phyloP scores from a whole-genome alignment of 352 stramenopile species.

The Globisporangium cylindrosporum region DNA sequence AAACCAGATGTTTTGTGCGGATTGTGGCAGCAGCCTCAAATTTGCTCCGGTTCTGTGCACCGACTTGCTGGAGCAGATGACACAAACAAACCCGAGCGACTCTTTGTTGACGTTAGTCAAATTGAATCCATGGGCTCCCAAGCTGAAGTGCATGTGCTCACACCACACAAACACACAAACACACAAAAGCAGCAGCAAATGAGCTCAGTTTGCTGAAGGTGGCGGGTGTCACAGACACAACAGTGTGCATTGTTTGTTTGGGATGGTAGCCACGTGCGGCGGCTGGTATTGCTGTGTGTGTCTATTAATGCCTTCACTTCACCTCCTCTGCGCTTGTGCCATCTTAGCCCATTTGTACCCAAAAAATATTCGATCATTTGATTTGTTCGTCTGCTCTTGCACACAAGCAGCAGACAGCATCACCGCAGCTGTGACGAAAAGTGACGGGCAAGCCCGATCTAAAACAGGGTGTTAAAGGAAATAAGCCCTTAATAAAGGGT shows the following conservation, averaged over 20 bases:
- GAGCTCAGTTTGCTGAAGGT: background rate
- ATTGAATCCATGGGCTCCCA: background rate
- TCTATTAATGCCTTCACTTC: background rate
- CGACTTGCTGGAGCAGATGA: background rate
- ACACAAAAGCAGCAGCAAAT: too few relatives aligned
- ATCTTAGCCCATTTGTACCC: background rate
- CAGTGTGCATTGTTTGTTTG: background rate
- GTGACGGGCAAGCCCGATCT: background rate
- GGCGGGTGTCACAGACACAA: background rate
- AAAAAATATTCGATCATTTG: background rate
- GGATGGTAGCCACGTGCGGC: too few relatives aligned
- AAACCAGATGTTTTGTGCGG: background rate
- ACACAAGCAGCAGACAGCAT: background rate
- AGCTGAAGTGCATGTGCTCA: background rate
- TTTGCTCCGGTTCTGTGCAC: background rate
- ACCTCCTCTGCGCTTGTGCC: too few relatives aligned
- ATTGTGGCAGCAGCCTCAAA: background rate
- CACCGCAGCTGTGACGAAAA: background rate
- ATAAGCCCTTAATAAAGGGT: background rate
- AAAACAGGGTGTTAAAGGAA: constrained; percentile 1
- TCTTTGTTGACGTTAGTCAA: background rate
- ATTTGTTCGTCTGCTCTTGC: constrained; percentile 2
- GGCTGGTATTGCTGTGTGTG: background rate
- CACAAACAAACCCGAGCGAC: background rate
- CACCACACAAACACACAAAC: too few relatives aligned